Conservation (phyloP, 2,329 filamentous ascomycete species). For the Fusarium lateritium region DNA sequence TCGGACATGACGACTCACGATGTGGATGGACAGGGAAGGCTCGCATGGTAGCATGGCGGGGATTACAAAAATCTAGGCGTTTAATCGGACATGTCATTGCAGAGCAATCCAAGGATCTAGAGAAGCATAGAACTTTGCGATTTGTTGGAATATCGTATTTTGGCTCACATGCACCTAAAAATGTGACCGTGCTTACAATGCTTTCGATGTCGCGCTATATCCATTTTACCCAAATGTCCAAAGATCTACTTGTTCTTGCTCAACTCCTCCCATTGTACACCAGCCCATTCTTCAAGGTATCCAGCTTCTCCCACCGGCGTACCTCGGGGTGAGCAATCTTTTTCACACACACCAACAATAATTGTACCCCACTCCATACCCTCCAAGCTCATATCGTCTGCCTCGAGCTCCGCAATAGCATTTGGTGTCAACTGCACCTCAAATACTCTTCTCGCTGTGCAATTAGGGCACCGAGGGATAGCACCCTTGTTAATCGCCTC, state of each 20-base stretch:
- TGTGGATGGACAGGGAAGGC: conserved; percentile 43
- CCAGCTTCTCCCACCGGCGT: conserved; percentile 74
- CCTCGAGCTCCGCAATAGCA: conserved; percentile 90
- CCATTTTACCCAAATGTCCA: neutral
- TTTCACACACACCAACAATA: conserved; percentile 85
- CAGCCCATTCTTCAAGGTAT: conserved; percentile 96
- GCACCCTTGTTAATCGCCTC: conserved; percentile 68
- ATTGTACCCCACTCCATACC: conserved; percentile 99
- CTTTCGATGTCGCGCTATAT: conserved; percentile 28
- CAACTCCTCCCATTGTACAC: conserved; percentile 96
- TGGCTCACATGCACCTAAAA: conserved; percentile 19
- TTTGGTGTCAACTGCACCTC: conserved; percentile 95
- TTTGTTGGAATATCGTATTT: conserved; percentile 44
- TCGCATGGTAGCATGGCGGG: conserved; percentile 53
- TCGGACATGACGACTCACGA: conserved; percentile 52
- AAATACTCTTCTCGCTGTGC: conserved; percentile 82
- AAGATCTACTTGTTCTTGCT: conserved; percentile 54
- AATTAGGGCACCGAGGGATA: conserved; percentile 83
- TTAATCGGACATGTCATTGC: conserved; percentile 56
- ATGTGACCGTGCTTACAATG: conserved; percentile 15
- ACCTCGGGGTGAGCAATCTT: conserved; percentile 78
- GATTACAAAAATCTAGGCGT: conserved; percentile 55
- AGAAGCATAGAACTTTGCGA: conserved; percentile 50
- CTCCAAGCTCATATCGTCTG: conserved; percentile 77
- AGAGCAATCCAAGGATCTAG: conserved; percentile 54